A percentile compares a stretch with the other conserved stretches of the same genome.
Conservation (phyloP, 2,329 filamentous ascomycete genomes). For the Fusarium sp. region DNA sequence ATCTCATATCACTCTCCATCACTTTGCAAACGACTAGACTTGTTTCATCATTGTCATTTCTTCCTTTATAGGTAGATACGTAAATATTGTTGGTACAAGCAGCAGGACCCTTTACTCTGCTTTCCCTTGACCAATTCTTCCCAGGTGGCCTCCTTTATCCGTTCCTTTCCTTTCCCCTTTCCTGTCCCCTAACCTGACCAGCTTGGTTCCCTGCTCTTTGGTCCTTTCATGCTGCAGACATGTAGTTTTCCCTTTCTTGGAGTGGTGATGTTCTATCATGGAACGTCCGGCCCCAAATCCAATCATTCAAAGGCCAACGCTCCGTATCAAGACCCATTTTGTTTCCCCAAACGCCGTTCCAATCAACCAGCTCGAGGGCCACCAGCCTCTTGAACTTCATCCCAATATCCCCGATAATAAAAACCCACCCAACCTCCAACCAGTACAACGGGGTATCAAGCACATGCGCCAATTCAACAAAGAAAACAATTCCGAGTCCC, state of each 20-base stretch:
- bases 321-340: conserved; percentile 42
- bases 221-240: conserved; percentile 46
- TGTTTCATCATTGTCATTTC: conserved; percentile 21
- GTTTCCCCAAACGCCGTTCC: conserved; percentile 46
- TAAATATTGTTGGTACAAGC: conserved; percentile 47
- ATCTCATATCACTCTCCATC: neutral
- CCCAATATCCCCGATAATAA: conserved; percentile 35
- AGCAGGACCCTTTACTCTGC: conserved; percentile 45
- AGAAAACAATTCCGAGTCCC: conserved; percentile 39
- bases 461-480: conserved; percentile 43
- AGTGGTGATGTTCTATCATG: conserved; percentile 65
- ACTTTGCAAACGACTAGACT: conserved; percentile 7
- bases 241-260: conserved; percentile 49
- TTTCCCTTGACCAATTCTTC: conserved; percentile 34
- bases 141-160: conserved; percentile 22
- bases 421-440: conserved; percentile 30
- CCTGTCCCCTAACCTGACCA: conserved; percentile 16
- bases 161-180: conserved; percentile 14
- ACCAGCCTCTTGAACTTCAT: conserved; percentile 32
- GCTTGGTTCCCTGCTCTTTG: conserved; percentile 31
- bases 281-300: conserved; percentile 42
- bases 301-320: conserved; percentile 42
- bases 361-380: conserved; percentile 32
- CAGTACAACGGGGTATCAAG: conserved; percentile 49
- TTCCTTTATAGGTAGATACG: conserved; percentile 24